phyloP scores from a whole-genome alignment of 2,329 filamentous ascomycete genomes.

The Cytospora paraplurivora region DNA sequence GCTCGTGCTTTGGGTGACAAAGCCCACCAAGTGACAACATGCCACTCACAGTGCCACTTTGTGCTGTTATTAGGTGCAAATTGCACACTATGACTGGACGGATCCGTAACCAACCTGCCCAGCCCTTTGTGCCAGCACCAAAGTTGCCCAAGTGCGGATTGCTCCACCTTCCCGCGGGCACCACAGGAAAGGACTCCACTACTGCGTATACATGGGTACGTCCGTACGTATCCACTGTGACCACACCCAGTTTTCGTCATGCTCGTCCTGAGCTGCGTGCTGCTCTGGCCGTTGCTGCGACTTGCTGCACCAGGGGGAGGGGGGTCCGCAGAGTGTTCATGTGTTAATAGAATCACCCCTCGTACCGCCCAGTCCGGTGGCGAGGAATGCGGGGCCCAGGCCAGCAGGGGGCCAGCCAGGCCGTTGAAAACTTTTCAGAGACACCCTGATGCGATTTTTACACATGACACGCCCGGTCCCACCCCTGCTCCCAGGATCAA shows the following conservation, averaged over 20 bases:
- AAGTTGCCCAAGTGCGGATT: conserved; percentile 19
- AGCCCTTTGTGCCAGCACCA: too few species aligned
- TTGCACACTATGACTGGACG: neutral
- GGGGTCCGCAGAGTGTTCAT: neutral
- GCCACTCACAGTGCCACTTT: neutral
- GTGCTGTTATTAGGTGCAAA: neutral
- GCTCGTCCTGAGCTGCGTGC: conserved; percentile 2
- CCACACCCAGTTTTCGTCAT: conserved; percentile 1
- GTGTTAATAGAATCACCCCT: neutral
- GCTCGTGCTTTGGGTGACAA: neutral
- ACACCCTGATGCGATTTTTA: conserved; percentile 24
- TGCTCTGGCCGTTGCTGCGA: conserved; percentile 4
- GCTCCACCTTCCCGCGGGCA: conserved; percentile 19
- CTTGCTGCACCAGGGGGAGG: conserved; percentile 16
- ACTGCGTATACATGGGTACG: neutral
- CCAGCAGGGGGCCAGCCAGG: conserved; percentile 20
- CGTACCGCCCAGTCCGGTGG: conserved; percentile 7
- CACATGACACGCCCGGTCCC: conserved; percentile 24
- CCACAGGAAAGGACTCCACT: neutral
- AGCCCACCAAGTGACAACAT: neutral
- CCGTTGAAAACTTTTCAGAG: conserved; percentile 27
- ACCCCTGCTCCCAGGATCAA: conserved; percentile 6
- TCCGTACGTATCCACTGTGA: neutral
- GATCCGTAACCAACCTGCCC: neutral
- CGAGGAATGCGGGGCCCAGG: conserved; percentile 23